Evolutionary conservation across 495 filamentous ascomycete genomes (phyloP), one percentile per base, ranked within the genome.

Genomic region (Penicillium mononematosum): DNA sequence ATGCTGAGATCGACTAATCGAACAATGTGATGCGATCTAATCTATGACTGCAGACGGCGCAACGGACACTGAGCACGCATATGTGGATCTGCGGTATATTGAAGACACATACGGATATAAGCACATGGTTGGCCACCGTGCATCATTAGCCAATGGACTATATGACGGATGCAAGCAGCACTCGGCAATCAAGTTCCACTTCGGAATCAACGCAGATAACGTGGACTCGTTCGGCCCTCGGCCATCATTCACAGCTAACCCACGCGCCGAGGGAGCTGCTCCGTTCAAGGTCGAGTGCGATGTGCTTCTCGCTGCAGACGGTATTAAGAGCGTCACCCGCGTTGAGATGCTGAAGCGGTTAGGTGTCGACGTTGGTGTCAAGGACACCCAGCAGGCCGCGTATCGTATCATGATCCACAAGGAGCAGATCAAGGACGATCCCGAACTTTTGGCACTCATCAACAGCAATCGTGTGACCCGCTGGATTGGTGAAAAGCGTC

Each of bases 361-460:
- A 6, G 74, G 78, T 56, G 72, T 82, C 59, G 59, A 76, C 9
- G 81, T 81, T 24, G 74, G 82, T 50, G 83, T 89, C 67, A 77
- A 83, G 53, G 87, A 91, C 65, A 91, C 86, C 32, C 78, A 87
- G 31, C 85, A 92, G 66, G 88, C 88, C 16, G 89, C 88, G n/a
- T 93, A 91, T 78, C 82, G 89, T 14, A 91, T 94, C 75, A 88
- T 92, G 85, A 83, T 92, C 56, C 80, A 77, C 51, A 83, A 85
- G 16, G 76, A 81, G 43, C 79, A 90, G 59, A 84, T 90, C 81
- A 72, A 77, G 55, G 65, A 79, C 48, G 86, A 91, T 69, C 79
- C 84, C 0, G 85, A 89, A 60, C 81, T 92, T 16, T 72, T 88
- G 24, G 83, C 75, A 27, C 79, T 93, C 6, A 73, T 93, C 12